A percentile compares a stretch with the other conserved stretches of the same genome.
phyloP scores from a whole-genome alignment of 2,329 filamentous ascomycete genomes.

The Colletotrichum cuscutae region DNA sequence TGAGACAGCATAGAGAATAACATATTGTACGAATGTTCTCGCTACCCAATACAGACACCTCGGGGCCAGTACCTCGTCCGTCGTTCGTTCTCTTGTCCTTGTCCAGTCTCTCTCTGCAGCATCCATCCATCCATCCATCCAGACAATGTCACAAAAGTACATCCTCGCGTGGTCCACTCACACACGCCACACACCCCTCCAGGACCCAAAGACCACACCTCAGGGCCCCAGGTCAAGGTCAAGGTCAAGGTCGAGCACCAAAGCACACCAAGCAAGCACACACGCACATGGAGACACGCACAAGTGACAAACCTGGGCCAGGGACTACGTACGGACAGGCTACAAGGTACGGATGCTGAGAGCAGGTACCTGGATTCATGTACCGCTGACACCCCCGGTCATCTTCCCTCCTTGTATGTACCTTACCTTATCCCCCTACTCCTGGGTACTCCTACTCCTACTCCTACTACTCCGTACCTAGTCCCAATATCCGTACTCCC shows the following conservation, averaged over 20 bases:
- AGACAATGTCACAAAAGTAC: too few species aligned
- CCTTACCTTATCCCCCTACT: not conserved
- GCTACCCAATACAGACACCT: not conserved
- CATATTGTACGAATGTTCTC: not conserved
- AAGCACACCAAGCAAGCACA: constrained; percentile 2
- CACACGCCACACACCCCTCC: not conserved
- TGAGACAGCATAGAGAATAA: not conserved
- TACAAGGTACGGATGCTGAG: too few species aligned
- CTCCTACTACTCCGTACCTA: not conserved
- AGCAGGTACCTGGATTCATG: not conserved
- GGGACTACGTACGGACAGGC: too few species aligned
- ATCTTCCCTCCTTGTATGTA: not conserved
- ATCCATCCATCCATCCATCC: not conserved
- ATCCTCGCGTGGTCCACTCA: not conserved
- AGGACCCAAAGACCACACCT: constrained; percentile 1
- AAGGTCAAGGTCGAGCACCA: not conserved
- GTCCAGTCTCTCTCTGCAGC: not conserved
- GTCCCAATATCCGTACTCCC: not conserved
- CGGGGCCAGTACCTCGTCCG: not conserved
- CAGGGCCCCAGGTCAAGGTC: constrained; percentile 5
- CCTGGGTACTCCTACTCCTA: too few species aligned
- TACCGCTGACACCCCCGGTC: constrained; percentile 3
- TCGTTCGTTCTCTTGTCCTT: not conserved
- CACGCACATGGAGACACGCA: not conserved
- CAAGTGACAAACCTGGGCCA: not conserved